phyloP scores from a whole-genome alignment of 805 yeast genomes.

The Saccharomycopsis fodiens region DNA sequence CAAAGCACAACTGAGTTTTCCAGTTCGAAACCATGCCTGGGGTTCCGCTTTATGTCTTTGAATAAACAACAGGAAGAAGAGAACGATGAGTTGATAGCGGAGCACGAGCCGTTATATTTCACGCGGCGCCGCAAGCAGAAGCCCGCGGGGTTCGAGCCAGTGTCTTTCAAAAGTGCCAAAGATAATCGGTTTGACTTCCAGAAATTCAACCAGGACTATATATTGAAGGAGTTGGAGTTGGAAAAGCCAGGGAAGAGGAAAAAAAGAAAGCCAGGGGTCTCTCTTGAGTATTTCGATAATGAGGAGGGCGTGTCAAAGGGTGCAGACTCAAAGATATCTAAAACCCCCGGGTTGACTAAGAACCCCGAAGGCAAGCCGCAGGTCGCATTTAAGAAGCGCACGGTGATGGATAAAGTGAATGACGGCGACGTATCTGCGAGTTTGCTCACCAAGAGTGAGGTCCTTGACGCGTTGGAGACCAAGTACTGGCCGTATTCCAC shows the following conservation, averaged over 20 bases:
- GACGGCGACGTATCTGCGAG: background rate
- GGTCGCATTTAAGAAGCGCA: background rate
- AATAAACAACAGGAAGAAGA: conserved; percentile 5
- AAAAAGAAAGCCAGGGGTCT: background rate
- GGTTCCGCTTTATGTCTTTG: no score
- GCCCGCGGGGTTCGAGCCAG: conserved; percentile 8
- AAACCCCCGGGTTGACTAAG: no score
- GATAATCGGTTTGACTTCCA: conserved; percentile 13
- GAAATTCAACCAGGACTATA: conserved; percentile 10
- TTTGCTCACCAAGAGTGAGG: background rate
- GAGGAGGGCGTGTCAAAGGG: background rate
- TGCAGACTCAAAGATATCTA: no score
- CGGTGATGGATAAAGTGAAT: background rate
- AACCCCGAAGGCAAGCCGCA: background rate
- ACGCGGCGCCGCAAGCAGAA: background rate
- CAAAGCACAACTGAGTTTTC: no score
- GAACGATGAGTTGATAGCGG: conserved; percentile 5
- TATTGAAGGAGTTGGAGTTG: conserved; percentile 8
- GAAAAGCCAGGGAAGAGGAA: background rate
- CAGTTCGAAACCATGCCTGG: no score
- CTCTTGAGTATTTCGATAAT: background rate
- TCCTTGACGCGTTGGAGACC: background rate
- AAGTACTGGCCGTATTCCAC: background rate
- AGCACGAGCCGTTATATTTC: conserved; percentile 13
- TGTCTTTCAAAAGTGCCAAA: conserved; percentile 8